These are phyloP conservation scores for Diversispora epigaea DNA, from an alignment of 192 early-diverging fungal species.

Conservation along the genomic window DNA sequence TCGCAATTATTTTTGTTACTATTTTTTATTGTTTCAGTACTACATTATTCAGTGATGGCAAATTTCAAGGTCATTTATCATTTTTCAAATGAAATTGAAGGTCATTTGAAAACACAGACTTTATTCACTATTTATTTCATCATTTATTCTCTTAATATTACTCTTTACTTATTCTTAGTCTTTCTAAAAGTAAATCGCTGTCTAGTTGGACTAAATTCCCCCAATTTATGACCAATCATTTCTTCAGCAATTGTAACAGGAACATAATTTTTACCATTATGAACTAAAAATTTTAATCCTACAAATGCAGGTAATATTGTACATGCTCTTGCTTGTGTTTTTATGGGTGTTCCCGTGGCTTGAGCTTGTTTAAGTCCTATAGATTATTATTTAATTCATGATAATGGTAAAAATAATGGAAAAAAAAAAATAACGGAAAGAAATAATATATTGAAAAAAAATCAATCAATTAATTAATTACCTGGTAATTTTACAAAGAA, in stretches of 20 bases:
- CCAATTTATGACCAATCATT: conserved; percentile 93
- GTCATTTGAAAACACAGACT: too few relatives aligned
- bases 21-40: too few relatives aligned
- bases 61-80: too few relatives aligned
- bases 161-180: conserved; percentile 73
- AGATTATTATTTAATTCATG: conserved; percentile 21
- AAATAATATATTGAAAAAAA: neutral
- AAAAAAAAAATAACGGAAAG: neutral
- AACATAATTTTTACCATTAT: conserved; percentile 90
- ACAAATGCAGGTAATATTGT: conserved; percentile 91
- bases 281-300: conserved; percentile 83
- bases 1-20: too few relatives aligned
- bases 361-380: conserved; percentile 63
- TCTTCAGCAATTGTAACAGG: conserved; percentile 84
- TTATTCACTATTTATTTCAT: too few relatives aligned
- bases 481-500: conserved; percentile 20
- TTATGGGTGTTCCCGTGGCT: conserved; percentile 60
- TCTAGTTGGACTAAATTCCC: conserved; percentile 90
- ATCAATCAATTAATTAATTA: neutral
- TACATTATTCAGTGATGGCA: too few relatives aligned
- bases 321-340: conserved; percentile 75
- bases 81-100: too few relatives aligned
- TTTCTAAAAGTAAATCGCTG: conserved; percentile 79
- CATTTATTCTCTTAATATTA: too few relatives aligned
- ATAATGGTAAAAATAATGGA: neutral